Conservation (phyloP, 768 basidiomycete genomes). For the Dacryopinax primogenitus region DNA sequence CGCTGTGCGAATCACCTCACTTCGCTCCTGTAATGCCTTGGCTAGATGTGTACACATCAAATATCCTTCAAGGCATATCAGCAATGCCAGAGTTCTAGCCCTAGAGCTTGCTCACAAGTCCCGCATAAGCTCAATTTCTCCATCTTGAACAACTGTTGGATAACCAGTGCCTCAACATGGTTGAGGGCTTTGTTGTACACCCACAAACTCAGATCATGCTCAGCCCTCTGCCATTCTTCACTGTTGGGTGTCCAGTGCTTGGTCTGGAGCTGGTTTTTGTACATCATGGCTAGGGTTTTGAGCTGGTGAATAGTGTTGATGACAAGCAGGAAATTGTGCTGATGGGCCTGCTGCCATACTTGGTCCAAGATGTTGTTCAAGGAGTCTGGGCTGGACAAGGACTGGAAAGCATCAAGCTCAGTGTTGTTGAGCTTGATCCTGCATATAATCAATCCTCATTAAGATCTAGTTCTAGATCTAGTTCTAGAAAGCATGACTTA, state of each 20-base stretch:
- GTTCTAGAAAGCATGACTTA: background rate
- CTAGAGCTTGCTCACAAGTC: slow-evolving; percentile 18
- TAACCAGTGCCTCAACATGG: slow-evolving; percentile 25
- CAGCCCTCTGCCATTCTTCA: background rate
- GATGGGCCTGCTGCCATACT: background rate
- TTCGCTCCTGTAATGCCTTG: background rate
- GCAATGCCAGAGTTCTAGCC: background rate
- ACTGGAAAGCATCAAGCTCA: background rate
- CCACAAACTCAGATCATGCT: slow-evolving; percentile 10
- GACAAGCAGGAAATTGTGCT: background rate
- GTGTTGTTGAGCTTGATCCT: background rate
- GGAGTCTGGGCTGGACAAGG: background rate
- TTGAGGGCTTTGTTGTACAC: slow-evolving; percentile 22
- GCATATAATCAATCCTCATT: no score
- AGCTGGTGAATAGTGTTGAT: slow-evolving; percentile 3
- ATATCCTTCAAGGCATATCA: background rate
- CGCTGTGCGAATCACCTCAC: slow-evolving; percentile 5
- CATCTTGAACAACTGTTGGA: slow-evolving; percentile 26
- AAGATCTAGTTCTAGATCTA: background rate
- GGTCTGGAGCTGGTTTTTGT: background rate
- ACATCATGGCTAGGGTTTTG: background rate
- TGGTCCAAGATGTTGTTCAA: background rate
- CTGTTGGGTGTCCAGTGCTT: background rate
- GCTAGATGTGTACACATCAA: background rate
- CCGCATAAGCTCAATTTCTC: slow-evolving; percentile 22